phyloP scores from a whole-genome alignment of 495 filamentous ascomycete genomes.

The Astrothelium macrocarpum region DNA sequence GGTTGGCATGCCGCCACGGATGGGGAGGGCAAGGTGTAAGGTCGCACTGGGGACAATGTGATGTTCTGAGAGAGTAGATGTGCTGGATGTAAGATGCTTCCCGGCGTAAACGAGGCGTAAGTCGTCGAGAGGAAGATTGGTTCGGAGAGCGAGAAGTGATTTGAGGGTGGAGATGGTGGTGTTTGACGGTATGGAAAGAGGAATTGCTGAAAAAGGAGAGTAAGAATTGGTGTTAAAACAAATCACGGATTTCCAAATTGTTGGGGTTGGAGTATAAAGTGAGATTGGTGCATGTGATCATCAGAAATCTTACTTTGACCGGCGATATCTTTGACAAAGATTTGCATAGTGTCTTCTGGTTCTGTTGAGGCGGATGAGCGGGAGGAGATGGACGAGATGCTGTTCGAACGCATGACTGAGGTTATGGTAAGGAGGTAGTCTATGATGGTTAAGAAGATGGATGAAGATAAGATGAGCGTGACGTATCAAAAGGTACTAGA shows the following conservation, averaged over 20 bases:
- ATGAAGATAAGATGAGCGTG: background rate
- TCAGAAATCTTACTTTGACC: conserved; percentile 37
- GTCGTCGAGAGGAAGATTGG: conserved; percentile 31
- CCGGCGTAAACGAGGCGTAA: conserved; percentile 40
- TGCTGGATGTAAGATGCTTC: conserved; percentile 35
- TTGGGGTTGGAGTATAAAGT: background rate
- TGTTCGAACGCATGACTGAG: conserved; percentile 29
- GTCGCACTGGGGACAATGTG: conserved; percentile 35
- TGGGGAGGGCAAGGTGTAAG: conserved; percentile 32
- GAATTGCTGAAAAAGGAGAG: conserved; percentile 32
- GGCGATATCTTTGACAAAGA: conserved; percentile 42
- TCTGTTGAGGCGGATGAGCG: conserved; percentile 17
- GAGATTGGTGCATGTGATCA: conserved; percentile 1
- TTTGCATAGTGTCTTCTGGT: conserved; percentile 37
- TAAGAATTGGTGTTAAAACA: conserved; percentile 2
- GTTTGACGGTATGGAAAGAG: conserved; percentile 34
- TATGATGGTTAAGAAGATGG: background rate
- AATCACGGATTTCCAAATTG: background rate
- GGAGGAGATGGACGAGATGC: conserved; percentile 30
- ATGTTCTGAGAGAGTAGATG: conserved; percentile 26
- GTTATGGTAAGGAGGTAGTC: background rate
- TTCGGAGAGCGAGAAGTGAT: conserved; percentile 38
- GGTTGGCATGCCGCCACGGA: conserved; percentile 45
- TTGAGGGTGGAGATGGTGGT: conserved; percentile 37
- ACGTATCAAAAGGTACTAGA: background rate